Base-by-base conservation (phyloP, 257 asterid species). In the Parsonsia alboflavescens region DNA sequence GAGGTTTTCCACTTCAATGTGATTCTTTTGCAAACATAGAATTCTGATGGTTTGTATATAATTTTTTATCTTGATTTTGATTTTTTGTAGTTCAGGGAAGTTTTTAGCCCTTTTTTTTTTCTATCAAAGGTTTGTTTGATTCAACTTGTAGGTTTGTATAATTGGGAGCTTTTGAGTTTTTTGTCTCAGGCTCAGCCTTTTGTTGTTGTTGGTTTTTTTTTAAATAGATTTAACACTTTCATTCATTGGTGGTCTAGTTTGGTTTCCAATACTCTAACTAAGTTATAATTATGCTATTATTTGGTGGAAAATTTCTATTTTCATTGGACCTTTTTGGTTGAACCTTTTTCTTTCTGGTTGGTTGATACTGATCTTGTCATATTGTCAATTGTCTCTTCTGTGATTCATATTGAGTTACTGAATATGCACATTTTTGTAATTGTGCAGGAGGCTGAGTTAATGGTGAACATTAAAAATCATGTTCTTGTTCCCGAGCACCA, bases 401-500 rank as follows among this genome's bases (percentile, higher is more conserved):
- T 65, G 7, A 10, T 65, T 19, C 17, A 59, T 59, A 26, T 59
- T 9, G 26, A 64, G 42, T 61, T 61, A 28, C 42, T 64, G 70
- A 64, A 49, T 63, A 36, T 62, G 33, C 12, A 17, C 33, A n/a
- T 83, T 30, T 70, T 41, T 75, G 6, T 54, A 46, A 61, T 66
- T 72, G 65, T 77, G 59, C 76, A 89, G 92, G 92, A 85, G 86
- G 82, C 88, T 46, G 98, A 93, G 85, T 79, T 93, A 86, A 75
- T 93, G 76, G 82, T 91, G 76, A 93, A 93, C 82, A 84, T 93
- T 58, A 91, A 87, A 82, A 85, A 91, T 12, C 97, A 93, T 50
- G 90, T 85, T 75, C 96, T 93, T 74, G 91, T 89, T 67, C 97
- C 96, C 3, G 88, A 86, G 84, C 98, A 93, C 75, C 91, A 88